Evolutionary conservation across 108 stramenopile genomes (phyloP).

Genomic region (Pseudonitzschia pungens): DNA sequence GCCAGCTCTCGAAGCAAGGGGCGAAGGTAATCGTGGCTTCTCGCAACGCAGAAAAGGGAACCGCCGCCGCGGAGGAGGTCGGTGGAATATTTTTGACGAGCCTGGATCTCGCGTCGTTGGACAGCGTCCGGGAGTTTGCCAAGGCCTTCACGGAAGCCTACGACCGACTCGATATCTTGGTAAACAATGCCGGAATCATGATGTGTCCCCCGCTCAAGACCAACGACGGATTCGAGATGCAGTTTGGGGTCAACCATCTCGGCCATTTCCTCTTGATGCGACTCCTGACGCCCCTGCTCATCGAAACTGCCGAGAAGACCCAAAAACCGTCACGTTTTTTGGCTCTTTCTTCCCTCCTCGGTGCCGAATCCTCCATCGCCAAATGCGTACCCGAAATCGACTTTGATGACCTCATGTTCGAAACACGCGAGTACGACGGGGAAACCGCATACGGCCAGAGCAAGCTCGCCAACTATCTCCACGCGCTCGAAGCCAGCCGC

Average conservation of each 20-base stretch:
- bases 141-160: slow-evolving; percentile 19
- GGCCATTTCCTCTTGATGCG: slow-evolving; percentile 35
- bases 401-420: slow-evolving; percentile 39
- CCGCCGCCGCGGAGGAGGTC: not conserved
- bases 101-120: slow-evolving; percentile 7
- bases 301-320: slow-evolving; percentile 30
- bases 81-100: not conserved
- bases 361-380: not conserved
- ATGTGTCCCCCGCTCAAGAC: slow-evolving; percentile 17
- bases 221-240: slow-evolving; percentile 45
- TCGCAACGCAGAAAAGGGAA: not conserved
- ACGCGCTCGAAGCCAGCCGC: slow-evolving; percentile 28
- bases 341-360: slow-evolving; percentile 23
- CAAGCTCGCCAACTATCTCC: slow-evolving; percentile 35
- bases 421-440: slow-evolving; percentile 19
- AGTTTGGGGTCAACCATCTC: slow-evolving; percentile 42
- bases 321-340: slow-evolving; percentile 30
- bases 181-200: slow-evolving; percentile 39
- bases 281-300: slow-evolving; percentile 28
- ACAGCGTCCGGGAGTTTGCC: slow-evolving; percentile 18
- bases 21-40: slow-evolving; percentile 51
- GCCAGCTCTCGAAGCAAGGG: slow-evolving; percentile 37
- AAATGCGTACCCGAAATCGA: slow-evolving; percentile 12
- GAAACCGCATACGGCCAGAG: slow-evolving; percentile 21
- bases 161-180: slow-evolving; percentile 34